Percentiles rank a stretch among this genome's conserved stretches.
Evolutionary conservation across 768 basidiomycete genomes (phyloP).

Genomic region (Termitomyces sp.): DNA sequence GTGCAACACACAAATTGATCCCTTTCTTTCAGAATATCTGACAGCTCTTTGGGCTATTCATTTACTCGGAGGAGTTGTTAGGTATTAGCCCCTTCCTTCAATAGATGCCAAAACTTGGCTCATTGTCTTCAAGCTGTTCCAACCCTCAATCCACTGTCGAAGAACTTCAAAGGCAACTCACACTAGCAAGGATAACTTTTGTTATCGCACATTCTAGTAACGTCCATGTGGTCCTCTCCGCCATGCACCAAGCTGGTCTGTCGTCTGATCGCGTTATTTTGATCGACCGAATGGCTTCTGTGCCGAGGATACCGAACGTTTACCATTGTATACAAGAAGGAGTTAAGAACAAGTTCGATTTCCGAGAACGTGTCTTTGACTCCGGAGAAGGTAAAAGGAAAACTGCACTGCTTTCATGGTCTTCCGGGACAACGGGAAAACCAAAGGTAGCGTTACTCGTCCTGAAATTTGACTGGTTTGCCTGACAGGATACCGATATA

Average conservation of each 20-base stretch:
- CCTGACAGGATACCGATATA: constrained; percentile 15
- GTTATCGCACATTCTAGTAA: constrained; percentile 38
- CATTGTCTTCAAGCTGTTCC: constrained; percentile 32
- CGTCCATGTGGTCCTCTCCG: constrained; percentile 29
- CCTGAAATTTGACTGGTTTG: background rate
- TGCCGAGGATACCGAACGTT: constrained; percentile 14
- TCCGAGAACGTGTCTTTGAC: constrained; percentile 35
- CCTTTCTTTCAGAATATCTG: constrained; percentile 34
- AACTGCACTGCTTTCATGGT: constrained; percentile 58
- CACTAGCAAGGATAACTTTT: constrained; percentile 33
- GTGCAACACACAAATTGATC: background rate
- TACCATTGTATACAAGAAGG: constrained; percentile 22
- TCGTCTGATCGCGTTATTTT: constrained; percentile 33
- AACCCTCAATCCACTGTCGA: constrained; percentile 48
- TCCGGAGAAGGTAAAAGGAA: constrained; percentile 54
- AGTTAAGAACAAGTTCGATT: constrained; percentile 18
- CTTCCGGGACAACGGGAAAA: constrained; percentile 63
- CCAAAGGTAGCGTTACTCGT: constrained; percentile 40
- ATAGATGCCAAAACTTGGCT: background rate
- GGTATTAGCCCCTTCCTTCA: constrained; percentile 25
- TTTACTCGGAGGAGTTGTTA: constrained; percentile 43
- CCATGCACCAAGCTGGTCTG: constrained; percentile 27
- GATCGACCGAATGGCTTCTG: constrained; percentile 21
- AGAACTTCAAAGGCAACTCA: constrained; percentile 49
- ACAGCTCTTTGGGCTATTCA: constrained; percentile 45